Evolutionary conservation across 2,329 filamentous ascomycete species (phyloP), one percentile per base, ranked within the genome.

Genomic region (Pyricularia sp.): DNA sequence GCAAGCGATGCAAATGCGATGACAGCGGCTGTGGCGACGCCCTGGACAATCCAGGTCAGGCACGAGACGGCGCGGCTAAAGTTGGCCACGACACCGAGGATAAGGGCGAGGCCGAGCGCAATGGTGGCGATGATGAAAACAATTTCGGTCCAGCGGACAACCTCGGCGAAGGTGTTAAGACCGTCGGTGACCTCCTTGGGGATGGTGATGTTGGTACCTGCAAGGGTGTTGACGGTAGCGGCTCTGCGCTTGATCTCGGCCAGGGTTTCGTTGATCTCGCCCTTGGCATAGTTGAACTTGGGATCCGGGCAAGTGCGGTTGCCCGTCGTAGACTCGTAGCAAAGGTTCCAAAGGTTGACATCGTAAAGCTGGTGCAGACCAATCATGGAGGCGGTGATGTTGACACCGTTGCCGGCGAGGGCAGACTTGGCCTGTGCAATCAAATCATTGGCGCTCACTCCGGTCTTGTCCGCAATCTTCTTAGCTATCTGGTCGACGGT

Each of bases 291-390:
- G 80, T 92, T 83, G 74, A 90, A 89, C 77, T 90, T 82, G 68
- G 89, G 84, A 73, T 88, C 83, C 68, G 88, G 90, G 86, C 94
- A 98, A 73, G 85, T 82, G 72, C 84, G 82, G 71, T 84, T 82
- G 74, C 83, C 82, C 72, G 85, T 84, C 72, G 83, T 78, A 67
- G 84, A 80, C 68, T 85, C 88, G 69, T 83, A 82, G 86, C 95
- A 98, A 85, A 93, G 97, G 77, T 91, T 91, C 91, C 92, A 97
- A 55, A 98, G 84, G 76, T 86, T 88, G 76, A 98, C 84, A 71
- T 91, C 86, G 85, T 97, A 98, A 75, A 88, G 84, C 76, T 94
- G 88, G 75, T 85, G 86, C 70, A 97, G 85, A 68, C 86, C 83
- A 63, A 92, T 83, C 28, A 86, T 80, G 1, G 77, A 72, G 9